Evolutionary conservation across 202 grass and related monocot genomes (phyloP), one percentile per base, ranked within the genome.

Genomic region (Setaria italica): DNA sequence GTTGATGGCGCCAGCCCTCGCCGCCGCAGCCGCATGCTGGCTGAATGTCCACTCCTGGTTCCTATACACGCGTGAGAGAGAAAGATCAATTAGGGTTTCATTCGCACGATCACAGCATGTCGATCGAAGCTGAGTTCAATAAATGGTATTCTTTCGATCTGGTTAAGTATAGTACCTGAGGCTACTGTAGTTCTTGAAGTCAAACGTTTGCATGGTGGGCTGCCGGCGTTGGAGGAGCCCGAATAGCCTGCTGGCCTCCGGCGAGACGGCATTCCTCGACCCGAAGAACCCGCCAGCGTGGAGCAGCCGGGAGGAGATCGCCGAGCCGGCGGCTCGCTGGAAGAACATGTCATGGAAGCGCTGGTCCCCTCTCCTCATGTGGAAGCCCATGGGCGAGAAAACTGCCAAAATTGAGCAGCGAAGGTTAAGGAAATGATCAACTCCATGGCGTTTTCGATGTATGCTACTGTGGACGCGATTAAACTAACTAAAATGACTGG

Each of bases 301-400:
- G 17, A 70, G 76, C 19, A 94, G 47, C 72, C 90, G 84, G 39
- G 85, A 83, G 69, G 89, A 78, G 12, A 76, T 66, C 39, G n/a
- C 33, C 29, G 88, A 83, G 70, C 90, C 45, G 7, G 82, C 34
- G 20, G 69, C 76, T 89, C 91, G 85, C 30, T 88, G 88, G 55
- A 92, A 90, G 64, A 95, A 83, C 88, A 92, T 92, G 80, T 90
- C 84, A 19, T 84, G 81, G 71, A 95, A 87, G 20, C 66, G 80
- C 60, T 84, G 85, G 63, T 95, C 84, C 73, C 90, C 93, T 86
- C 83, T 84, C 87, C 84, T 92, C 89, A 87, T 71, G 70, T 83
- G 87, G 76, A 95, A 88, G 70, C 95, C 93, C 89, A 93, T 84
- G 34, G 91, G 73, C 29, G 89, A 87, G 79, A 93, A 80, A 21